Evolutionary conservation across 106 monocot genomes (phyloP), one percentile per base, ranked within the genome.

Genomic region (Apostasia shenzhenica): DNA sequence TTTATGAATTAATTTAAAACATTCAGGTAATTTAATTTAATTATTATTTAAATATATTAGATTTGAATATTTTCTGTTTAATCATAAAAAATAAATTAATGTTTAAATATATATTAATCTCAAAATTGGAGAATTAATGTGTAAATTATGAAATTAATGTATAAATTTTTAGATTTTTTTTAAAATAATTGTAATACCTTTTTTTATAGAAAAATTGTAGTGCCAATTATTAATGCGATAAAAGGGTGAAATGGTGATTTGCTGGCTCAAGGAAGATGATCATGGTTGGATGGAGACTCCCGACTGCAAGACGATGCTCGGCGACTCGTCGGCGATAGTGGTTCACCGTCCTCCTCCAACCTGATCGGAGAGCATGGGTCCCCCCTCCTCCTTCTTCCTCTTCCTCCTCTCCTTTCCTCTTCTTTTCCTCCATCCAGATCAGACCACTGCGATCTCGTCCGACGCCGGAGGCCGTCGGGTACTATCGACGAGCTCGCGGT

Each of bases 401-500:
- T 1, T 54, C 42, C 14, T 55, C 8, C 41, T 72, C 12, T 46
- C 67, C 54, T 52, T 54, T 10, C 42, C 47, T 10, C 55, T 66
- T 14, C 41, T 66, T 5, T 11, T 72, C 14, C 47, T 56, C 42
- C 37, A 56, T 43, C n/a, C 14, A 8, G 49, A 65, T 52, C 41
- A 6, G 37, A 47, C 11, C 11, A 6, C 70, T 7, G 12, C 57
- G 4, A 8, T 55, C 1, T 2, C 67, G 6, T 57, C 8, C 0
- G 50, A 4, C 4, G 2, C 62, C 62, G 62, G 5, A n/a, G 62
- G 45, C 26, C 10, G 62, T 63, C 45, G 45, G 62, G 42, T 70
- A n/a, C 72, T 86, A 43, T 83, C 76, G n/a, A 78, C 87, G 52
- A 70, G 54, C 65, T 63, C 69, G 7, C 67, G 93, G 64, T 93